Evolutionary conservation across 1,139 yeast species (phyloP).

Genomic region (Yamadazyma buinensis): DNA sequence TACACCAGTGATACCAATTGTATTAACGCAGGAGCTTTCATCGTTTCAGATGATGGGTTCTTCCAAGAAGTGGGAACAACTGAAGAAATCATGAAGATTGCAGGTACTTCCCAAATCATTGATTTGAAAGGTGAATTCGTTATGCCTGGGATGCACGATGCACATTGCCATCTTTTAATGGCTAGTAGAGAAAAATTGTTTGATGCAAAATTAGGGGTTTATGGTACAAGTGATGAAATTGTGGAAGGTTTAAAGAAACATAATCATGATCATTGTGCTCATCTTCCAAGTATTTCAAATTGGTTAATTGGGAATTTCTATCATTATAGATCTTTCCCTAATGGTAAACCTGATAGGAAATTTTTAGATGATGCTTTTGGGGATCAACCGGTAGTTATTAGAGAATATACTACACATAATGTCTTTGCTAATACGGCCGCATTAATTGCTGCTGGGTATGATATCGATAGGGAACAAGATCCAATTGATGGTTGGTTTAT

Average conservation of each 20-base stretch:
- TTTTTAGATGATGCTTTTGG: slow-evolving; percentile 21
- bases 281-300: slow-evolving; percentile 13
- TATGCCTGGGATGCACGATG: slow-evolving; percentile 23
- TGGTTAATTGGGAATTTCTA: slow-evolving; percentile 22
- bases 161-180: slow-evolving; percentile 17
- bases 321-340: slow-evolving; percentile 18
- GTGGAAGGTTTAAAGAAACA: slow-evolving; percentile 12
- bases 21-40: slow-evolving; percentile 17
- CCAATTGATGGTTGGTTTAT: slow-evolving; percentile 22
- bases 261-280: slow-evolving; percentile 9
- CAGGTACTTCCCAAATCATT: slow-evolving; percentile 10
- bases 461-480: slow-evolving; percentile 17
- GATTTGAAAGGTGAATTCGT: slow-evolving; percentile 19
- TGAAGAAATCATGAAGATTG: slow-evolving; percentile 11
- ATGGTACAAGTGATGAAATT: slow-evolving; percentile 11
- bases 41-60: slow-evolving; percentile 17
- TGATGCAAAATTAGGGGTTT: slow-evolving; percentile 13
- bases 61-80: slow-evolving; percentile 16
- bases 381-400: slow-evolving; percentile 20
- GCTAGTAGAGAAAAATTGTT: slow-evolving; percentile 14
- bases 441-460: slow-evolving; percentile 21
- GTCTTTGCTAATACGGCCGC: slow-evolving; percentile 22
- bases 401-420: slow-evolving; percentile 20
- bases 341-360: slow-evolving; percentile 19
- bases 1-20: slow-evolving; percentile 13